Evolutionary conservation across 768 basidiomycete genomes (phyloP), one percentile per base, ranked within the genome.

Genomic region (Serendipita vermifera): DNA sequence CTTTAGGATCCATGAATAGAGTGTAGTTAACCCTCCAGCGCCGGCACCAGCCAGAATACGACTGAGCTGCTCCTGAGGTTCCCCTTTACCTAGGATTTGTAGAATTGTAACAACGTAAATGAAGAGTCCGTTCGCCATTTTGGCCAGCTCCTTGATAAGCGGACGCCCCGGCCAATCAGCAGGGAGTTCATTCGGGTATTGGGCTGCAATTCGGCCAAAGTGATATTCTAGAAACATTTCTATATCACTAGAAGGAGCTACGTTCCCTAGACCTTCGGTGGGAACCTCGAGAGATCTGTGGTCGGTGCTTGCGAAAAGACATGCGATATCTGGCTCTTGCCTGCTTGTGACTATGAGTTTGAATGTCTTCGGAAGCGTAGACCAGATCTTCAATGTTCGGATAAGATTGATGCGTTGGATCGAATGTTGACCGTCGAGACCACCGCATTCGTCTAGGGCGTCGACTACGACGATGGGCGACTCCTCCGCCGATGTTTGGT

Each of bases 391-490:
- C 6, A 51, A 6, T 3, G 46, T 51, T 9, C 27, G 46, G 15
- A 51, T 3, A 15, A 51, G 46, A 51, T 51, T 29, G 22, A 26
- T 3, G 6, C 27, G 17, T 5, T 51, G 22, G 9, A 6, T 29
- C 5, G 46, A 51, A 26, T 29, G 46, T 7, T 3, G 27, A 6
- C 46, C 20, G n/a, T 51, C 46, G 3, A 51, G n/a, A 15, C 46
- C 46, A 22, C 46, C 46, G 31, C 46, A 51, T 29, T 51, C 46
- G 22, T 51, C 46, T 29, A 51, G n/a, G 22, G 46, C 46, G 31
- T 51, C 46, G 22, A 51, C n/a, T 3, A 51, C 27, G 7, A 51
- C 46, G 6, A 51, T 29, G 20, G 46, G 46, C 29, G 46, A 51
- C 22, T 51, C 22, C 22, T 51, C 46, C 20, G 31, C n/a, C 5